A percentile compares a stretch with the other conserved stretches of the same genome.
These are phyloP conservation scores for Fusarium sp. DNA, from an alignment of 2,329 filamentous ascomycete genomes.

Conservation along the genomic window DNA sequence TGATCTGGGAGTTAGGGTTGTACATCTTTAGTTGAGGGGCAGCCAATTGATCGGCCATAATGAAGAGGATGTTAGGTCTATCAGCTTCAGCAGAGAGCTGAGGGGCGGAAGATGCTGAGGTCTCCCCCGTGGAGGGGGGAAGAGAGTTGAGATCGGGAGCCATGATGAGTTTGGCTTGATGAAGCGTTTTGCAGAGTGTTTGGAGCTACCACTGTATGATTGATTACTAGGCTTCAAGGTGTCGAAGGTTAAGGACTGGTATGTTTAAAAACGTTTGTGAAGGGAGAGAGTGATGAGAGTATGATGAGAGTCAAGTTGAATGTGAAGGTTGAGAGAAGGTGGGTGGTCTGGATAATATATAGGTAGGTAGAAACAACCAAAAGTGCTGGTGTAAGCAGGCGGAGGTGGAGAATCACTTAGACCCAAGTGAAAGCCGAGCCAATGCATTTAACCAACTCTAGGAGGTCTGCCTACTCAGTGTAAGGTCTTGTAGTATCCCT, in stretches of 20 bases:
- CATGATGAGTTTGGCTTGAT: slow-evolving; percentile 60
- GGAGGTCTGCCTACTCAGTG: slow-evolving; percentile 1
- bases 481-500: slow-evolving; percentile 30
- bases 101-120: slow-evolving; percentile 32
- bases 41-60: slow-evolving; percentile 96
- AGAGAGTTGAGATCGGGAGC: slow-evolving; percentile 82
- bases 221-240: background rate
- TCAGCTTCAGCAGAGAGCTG: slow-evolving; percentile 46
- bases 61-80: slow-evolving; percentile 72
- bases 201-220: background rate
- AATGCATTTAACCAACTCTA: slow-evolving; percentile 32
- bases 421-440: slow-evolving; percentile 7
- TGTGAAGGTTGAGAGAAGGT: slow-evolving; percentile 6
- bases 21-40: slow-evolving; percentile 93
- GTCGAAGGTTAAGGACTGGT: slow-evolving; percentile 4
- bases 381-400: slow-evolving; percentile 1
- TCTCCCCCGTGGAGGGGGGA: slow-evolving; percentile 63
- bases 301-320: slow-evolving; percentile 1
- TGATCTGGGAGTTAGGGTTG: slow-evolving; percentile 88
- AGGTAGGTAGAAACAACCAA: background rate
- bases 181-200: background rate
- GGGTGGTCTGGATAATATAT: slow-evolving; percentile 29
- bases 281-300: slow-evolving; percentile 1
- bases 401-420: slow-evolving; percentile 6
- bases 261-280: slow-evolving; percentile 11